phyloP scores from a whole-genome alignment of 2,329 filamentous ascomycete genomes.

The Pseudogymnoascus sp. region DNA sequence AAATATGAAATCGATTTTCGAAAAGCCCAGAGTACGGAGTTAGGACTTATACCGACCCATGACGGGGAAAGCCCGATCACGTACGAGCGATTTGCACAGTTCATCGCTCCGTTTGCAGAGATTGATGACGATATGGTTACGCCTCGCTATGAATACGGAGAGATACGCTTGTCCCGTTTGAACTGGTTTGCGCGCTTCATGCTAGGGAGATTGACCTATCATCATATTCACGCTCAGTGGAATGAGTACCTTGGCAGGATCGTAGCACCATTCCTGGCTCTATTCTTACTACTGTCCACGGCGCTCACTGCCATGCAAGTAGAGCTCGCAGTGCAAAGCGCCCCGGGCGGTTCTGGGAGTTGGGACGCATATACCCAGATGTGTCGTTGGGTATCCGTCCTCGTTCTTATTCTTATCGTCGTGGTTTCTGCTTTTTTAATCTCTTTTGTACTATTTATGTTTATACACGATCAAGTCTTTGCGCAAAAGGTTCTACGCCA shows the following conservation, averaged over 20 bases:
- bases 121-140: slow-evolving; percentile 20
- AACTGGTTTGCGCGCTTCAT: slow-evolving; percentile 1
- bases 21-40: slow-evolving; percentile 23
- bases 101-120: slow-evolving; percentile 13
- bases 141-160: slow-evolving; percentile 27
- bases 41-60: slow-evolving; percentile 21
- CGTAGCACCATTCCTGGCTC: slow-evolving; percentile 8
- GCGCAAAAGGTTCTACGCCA: neutral
- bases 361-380: neutral
- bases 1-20: slow-evolving; percentile 29
- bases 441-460: neutral
- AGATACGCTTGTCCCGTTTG: slow-evolving; percentile 25
- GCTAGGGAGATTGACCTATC: neutral
- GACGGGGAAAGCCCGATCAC: slow-evolving; percentile 11
- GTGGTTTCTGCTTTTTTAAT: neutral
- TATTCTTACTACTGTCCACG: slow-evolving; percentile 7
- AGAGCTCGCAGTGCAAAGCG: slow-evolving; percentile 10
- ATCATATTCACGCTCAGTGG: neutral
- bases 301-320: slow-evolving; percentile 12
- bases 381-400: neutral
- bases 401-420: neutral
- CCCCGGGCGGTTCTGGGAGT: neutral
- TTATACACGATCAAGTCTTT: neutral
- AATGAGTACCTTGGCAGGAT: slow-evolving; percentile 4
- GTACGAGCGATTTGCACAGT: slow-evolving; percentile 21